Evolutionary conservation across 352 stramenopile species (phyloP).

Genomic region (Pythium vanterpoolii): DNA sequence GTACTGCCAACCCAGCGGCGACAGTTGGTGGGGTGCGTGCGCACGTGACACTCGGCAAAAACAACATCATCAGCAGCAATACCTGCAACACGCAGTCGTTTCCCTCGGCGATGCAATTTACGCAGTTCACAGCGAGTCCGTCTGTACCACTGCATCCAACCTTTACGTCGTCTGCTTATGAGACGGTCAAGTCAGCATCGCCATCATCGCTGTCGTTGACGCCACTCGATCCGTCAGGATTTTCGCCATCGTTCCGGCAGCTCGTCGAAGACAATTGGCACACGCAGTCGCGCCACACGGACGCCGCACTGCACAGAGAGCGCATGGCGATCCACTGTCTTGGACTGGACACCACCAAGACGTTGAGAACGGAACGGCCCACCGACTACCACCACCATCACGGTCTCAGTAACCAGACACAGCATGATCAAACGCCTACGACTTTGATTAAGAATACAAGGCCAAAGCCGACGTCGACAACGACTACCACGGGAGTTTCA

Average conservation of each 20-base stretch:
- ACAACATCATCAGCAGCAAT: not conserved
- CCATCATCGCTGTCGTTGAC: not conserved
- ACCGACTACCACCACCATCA: constrained; percentile 2
- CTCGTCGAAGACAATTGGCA: constrained; percentile 63
- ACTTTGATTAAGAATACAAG: not conserved
- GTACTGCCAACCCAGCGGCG: not conserved
- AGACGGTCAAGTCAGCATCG: not conserved
- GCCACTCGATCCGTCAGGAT: constrained; percentile 41
- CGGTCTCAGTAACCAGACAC: not conserved
- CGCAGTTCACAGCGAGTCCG: not conserved
- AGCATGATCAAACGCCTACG: not conserved
- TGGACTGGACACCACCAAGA: constrained; percentile 30
- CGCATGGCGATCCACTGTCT: constrained; percentile 43
- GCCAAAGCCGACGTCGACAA: not conserved
- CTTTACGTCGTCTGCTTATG: not conserved
- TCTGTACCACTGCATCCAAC: not conserved
- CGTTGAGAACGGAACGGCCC: not conserved
- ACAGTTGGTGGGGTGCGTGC: not conserved
- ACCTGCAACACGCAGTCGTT: not conserved
- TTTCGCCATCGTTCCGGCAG: constrained; percentile 44
- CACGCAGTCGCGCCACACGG: constrained; percentile 19
- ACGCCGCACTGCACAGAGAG: constrained; percentile 32
- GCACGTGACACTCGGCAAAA: not conserved
- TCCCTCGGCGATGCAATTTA: not conserved
- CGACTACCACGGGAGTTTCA: not conserved